These are phyloP conservation scores for Lycium ferocissimum DNA, from an alignment of 257 asterid species.

Conservation along the genomic window DNA sequence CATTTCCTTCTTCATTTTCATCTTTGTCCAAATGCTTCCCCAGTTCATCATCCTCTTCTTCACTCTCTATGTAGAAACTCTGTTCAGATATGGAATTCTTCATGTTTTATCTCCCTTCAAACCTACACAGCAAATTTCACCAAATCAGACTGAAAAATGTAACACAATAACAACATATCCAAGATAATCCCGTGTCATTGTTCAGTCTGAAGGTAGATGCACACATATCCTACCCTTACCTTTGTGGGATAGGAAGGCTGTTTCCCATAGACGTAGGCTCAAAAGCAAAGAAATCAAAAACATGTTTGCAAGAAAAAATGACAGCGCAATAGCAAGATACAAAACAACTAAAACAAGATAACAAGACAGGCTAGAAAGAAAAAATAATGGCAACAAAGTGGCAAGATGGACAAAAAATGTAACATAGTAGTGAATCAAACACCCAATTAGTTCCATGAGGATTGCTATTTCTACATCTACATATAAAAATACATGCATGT, in stretches of 20 bases:
- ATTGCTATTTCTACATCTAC: background rate
- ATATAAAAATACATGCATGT: background rate
- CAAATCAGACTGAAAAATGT: background rate
- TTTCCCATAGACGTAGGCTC: too few species aligned
- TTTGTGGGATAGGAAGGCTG: too few species aligned
- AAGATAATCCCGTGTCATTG: too few species aligned
- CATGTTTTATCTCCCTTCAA: conserved; percentile 50
- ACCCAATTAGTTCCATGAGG: background rate
- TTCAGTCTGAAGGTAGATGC: too few species aligned
- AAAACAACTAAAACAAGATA: too few species aligned
- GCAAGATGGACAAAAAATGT: too few species aligned
- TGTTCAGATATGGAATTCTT: conserved; percentile 78
- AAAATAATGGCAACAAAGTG: too few species aligned
- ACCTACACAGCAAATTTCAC: conserved; percentile 6
- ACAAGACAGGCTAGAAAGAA: too few species aligned
- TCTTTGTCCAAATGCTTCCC: conserved; percentile 50
- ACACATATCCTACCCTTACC: too few species aligned
- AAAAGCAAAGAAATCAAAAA: too few species aligned
- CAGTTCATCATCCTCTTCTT: conserved; percentile 68
- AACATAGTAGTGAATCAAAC: background rate
- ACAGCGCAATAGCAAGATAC: too few species aligned
- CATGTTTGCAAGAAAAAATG: too few species aligned
- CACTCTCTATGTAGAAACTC: conserved; percentile 86
- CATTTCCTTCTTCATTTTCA: conserved; percentile 56
- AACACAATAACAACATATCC: background rate